Base-by-base conservation (phyloP, 306 rosid genomes). In the Medicago arabica region DNA sequence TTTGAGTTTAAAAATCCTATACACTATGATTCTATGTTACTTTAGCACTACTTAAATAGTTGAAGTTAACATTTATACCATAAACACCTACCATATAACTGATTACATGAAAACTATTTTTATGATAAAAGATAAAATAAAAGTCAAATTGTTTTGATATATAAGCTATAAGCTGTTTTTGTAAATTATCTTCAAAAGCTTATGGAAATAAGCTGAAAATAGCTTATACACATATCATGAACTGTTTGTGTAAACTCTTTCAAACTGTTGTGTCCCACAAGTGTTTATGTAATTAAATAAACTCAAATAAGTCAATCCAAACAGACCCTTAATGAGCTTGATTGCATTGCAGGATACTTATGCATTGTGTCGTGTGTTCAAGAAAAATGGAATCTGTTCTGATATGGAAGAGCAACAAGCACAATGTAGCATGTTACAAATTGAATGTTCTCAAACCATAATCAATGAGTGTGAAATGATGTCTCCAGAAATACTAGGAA, bases 371-470 rank as follows among this genome's bases (percentile, higher is more conserved):
- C 91, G 98, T 9, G 98, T 95, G 79, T 89, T 92, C 88, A 95
- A 95, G 97, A 95, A 95, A 88, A 95, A 92, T 74, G 98, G 98
- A 58, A 88, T 90, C n/a, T 87, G 97, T 73, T 77, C 96, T 4
- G 98, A 95, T 44, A 75, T 83, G 44, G 98, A 94, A 81, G 96
- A 87, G 62, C 89, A 86, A 78, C 87, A 82, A 77, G 96, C 89
- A 5, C 98, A 90, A 75, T 81, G 86, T 77, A 94, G 87, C 68
- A 4, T 82, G 66, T 70, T 94, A 34, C 77, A 80, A 18, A 83
- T 82, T 44, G 97, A 88, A 67, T 75, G 86, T 76, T 82, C 90
- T 4, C 89, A 88, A 72, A 85, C 84, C 76, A 69, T 84, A 21
- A 76, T 78, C 40, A 87, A 90, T 39, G 97, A 95, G 58, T 79